These are phyloP conservation scores for Xerophyta viscosa DNA, from an alignment of 106 monocot genomes.

Conservation along the genomic window DNA sequence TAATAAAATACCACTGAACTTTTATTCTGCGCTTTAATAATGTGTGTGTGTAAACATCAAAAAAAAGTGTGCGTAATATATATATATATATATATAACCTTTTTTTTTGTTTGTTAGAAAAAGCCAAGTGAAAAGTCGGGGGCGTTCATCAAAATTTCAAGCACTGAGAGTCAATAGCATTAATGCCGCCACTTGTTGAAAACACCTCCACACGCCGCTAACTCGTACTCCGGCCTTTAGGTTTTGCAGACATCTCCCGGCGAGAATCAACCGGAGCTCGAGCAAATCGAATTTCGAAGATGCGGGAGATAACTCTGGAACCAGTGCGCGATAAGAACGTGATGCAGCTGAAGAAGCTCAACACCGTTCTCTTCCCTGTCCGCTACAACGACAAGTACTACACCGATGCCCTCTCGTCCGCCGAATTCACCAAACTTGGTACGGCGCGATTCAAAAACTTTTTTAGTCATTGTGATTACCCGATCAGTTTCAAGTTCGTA, in stretches of 20 bases:
- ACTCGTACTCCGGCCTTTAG: no score
- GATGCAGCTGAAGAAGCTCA: conserved; percentile 99
- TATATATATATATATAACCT: neutral
- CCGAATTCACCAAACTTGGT: conserved; percentile 91
- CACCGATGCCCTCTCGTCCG: conserved; percentile 80
- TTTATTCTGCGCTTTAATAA: no score
- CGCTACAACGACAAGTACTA: conserved; percentile 99
- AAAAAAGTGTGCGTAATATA: neutral
- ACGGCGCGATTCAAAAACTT: neutral
- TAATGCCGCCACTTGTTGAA: no score
- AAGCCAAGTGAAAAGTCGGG: no score
- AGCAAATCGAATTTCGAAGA: no score
- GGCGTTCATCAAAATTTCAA: no score
- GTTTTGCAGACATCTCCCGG: no score
- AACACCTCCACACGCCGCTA: no score
- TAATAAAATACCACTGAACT: no score
- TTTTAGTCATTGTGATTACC: no score
- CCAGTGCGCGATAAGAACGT: conserved; percentile 85
- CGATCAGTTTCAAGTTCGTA: no score
- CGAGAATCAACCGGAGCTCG: no score
- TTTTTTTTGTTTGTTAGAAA: neutral
- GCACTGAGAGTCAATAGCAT: neutral
- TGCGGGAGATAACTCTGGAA: conserved; percentile 50
- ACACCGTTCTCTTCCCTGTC: conserved; percentile 91
- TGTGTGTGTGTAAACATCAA: neutral